Evolutionary conservation across 108 stramenopile genomes (phyloP), one percentile per base, ranked within the genome.

Genomic region (Skeletonema marinoi): DNA sequence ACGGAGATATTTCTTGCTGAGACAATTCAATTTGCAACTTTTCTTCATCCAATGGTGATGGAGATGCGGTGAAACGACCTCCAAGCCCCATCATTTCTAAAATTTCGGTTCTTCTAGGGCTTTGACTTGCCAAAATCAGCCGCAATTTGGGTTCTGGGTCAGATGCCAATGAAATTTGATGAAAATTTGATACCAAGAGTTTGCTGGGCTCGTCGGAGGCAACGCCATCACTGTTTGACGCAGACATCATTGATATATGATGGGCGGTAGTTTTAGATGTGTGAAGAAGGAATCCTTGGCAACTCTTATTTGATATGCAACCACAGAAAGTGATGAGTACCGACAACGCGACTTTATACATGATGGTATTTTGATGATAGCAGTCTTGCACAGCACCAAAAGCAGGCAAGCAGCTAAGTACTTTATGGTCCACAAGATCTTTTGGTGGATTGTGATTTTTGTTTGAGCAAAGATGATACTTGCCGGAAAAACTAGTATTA

Each of bases 11-110:
- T 29, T 51, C 36, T 39, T 80, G 51, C 8, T 71, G 66, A 17
- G 72, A 48, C 46, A 94, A 78, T 42, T 87, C 77, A 16, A 59
- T 17, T 73, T 94, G 93, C 30, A 92, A 42, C 13, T 59, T 59
- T 30, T 82, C 78, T 80, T 94, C 93, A 61, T 94, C 87, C 70
- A 94, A 61, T 6, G 93, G 93, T 13, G 91, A 90, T 19, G 87
- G 83, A 51, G 71, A 76, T 9, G 65, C 84, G 3, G 66, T 63
- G 54, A 86, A 94, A 51, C 77, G 65, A 6, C 86, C 87, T 2
- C 65, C 31, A 38, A 94, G 74, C 29, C 91, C 91, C 91, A 94
- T 94, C 93, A 94, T 94, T 60, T 90, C 90, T 10, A 94, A 68
- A 66, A 94, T 94, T 80, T 94, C 93, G 10, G 80, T 61, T 59